Evolutionary conservation across 1,284 basidiomycete species (phyloP).

Genomic region (Apiotrichum gamsii): DNA sequence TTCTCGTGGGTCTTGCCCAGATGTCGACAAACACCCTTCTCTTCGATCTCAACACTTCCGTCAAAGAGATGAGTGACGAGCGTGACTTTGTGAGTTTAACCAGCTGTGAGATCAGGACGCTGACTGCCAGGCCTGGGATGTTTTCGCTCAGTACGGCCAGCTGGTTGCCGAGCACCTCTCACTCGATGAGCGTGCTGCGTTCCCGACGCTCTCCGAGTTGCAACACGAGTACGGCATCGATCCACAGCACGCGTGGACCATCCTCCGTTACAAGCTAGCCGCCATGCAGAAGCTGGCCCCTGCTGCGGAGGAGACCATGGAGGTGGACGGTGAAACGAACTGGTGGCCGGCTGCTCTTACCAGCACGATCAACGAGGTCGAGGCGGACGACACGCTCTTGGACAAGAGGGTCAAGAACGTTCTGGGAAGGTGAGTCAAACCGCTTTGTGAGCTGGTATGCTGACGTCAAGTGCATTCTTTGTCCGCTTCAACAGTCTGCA

Average conservation of each 20-base stretch:
- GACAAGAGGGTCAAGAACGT: slow-evolving; percentile 24
- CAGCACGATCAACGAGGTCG: slow-evolving; percentile 31
- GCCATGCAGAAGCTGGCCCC: slow-evolving; percentile 37
- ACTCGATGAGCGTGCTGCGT: slow-evolving; percentile 43
- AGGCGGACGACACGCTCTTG: slow-evolving; percentile 25
- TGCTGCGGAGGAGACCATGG: slow-evolving; percentile 21
- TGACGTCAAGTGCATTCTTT: slow-evolving; percentile 60
- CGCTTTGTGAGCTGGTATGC: not conserved
- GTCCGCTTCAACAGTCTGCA: slow-evolving; percentile 92
- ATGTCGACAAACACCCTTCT: slow-evolving; percentile 53
- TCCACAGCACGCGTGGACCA: slow-evolving; percentile 81
- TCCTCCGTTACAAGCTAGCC: slow-evolving; percentile 72
- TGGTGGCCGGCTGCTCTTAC: slow-evolving; percentile 35
- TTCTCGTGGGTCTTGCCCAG: slow-evolving; percentile 81
- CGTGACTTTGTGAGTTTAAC: slow-evolving; percentile 74
- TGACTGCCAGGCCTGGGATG: too few relatives aligned
- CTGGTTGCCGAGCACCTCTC: slow-evolving; percentile 47
- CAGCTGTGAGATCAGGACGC: too few relatives aligned
- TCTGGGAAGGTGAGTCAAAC: slow-evolving; percentile 14
- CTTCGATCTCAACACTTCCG: slow-evolving; percentile 25
- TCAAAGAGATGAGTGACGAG: slow-evolving; percentile 59
- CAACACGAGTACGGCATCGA: slow-evolving; percentile 68
- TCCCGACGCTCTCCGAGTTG: slow-evolving; percentile 65
- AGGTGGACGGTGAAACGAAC: slow-evolving; percentile 4
- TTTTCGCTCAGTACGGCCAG: slow-evolving; percentile 54